phyloP scores from a whole-genome alignment of 192 early-diverging fungal genomes.

The Backusella liffmaniae region DNA sequence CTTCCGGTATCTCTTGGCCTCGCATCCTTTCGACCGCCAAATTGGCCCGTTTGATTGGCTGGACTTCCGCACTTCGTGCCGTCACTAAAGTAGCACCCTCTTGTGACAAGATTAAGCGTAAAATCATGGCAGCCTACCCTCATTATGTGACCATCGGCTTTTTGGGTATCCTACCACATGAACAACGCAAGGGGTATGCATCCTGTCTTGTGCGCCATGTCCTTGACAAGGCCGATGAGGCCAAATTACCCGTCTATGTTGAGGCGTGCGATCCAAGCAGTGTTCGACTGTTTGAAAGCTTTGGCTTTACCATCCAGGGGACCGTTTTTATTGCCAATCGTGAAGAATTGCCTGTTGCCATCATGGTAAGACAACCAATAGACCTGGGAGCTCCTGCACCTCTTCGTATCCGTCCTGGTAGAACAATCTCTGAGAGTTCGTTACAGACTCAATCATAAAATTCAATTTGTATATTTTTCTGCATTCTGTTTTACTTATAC shows the following conservation, averaged over 20 bases:
- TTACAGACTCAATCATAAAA: slow-evolving; percentile 3
- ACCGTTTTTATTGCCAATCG: not conserved
- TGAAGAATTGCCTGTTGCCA: slow-evolving; percentile 21
- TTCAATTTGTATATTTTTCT: not conserved
- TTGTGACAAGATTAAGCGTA: not conserved
- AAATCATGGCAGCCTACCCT: slow-evolving; percentile 4
- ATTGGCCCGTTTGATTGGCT: slow-evolving; percentile 20
- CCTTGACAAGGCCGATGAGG: slow-evolving; percentile 22
- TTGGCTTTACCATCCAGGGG: slow-evolving; percentile 24
- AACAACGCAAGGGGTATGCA: slow-evolving; percentile 32
- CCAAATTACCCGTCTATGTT: slow-evolving; percentile 21
- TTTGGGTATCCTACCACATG: slow-evolving; percentile 28
- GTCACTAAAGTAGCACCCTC: not conserved
- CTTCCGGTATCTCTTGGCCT: slow-evolving; percentile 12
- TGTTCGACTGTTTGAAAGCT: slow-evolving; percentile 30
- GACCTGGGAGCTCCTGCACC: not conserved
- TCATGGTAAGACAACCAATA: slow-evolving; percentile 22
- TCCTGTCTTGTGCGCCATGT: slow-evolving; percentile 18
- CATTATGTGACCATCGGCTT: slow-evolving; percentile 24
- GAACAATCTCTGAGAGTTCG: slow-evolving; percentile 20
- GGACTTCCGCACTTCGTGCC: slow-evolving; percentile 17
- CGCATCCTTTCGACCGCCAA: slow-evolving; percentile 9
- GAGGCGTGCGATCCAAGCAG: slow-evolving; percentile 4
- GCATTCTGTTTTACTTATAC: not conserved
- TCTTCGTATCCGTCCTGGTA: slow-evolving; percentile 26